Evolutionary conservation across 2,329 filamentous ascomycete genomes (phyloP), one percentile per base, ranked within the genome.

Genomic region (Epicoccum sorghinum): DNA sequence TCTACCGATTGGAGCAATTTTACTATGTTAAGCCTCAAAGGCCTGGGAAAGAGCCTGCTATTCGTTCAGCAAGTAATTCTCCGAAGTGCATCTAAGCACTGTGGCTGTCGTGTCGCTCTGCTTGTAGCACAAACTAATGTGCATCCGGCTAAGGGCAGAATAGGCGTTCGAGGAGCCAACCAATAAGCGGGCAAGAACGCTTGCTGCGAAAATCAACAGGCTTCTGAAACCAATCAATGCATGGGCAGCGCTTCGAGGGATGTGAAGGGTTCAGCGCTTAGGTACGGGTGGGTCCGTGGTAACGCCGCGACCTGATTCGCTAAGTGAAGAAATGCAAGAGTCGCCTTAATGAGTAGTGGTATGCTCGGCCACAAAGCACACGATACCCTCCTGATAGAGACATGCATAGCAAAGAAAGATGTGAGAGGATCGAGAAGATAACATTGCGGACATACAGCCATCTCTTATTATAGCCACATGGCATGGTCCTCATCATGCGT

Each of bases 21-120:
- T 41, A 41, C 37, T 46, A 25, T 14, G 7, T 29, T 24, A 12
- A 25, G 2, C 24, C 14, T 42, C 13, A 37, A 30, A 37, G 37
- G 22, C 25, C 37, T 37, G 4, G 41, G 35, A 24, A 4, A 5
- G 9, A 13, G 41, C 33, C 33, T 46, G 41, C 18, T 29, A 56
- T 41, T 45, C 53, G 59, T 51, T 47, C 52, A 33, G 24, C 41
- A 24, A 42, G 2, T 45, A 32, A 18, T 30, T 36, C 46, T 23
- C 40, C 27, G 39, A 51, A n/a, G 52, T 56, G 51, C 55, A 47
- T 25, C 56, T 59, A 60, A 66, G 57, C 60, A 64, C 60, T 37
- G 55, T 64, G 61, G 62, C 62, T 63, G 58, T 54, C 40, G 47
- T 52, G 46, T 53, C 42, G 46, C 47, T 47, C 48, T 27, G 37